These are phyloP conservation scores for Saturnispora silvae DNA, from an alignment of 805 yeast species.

Conservation along the genomic window DNA sequence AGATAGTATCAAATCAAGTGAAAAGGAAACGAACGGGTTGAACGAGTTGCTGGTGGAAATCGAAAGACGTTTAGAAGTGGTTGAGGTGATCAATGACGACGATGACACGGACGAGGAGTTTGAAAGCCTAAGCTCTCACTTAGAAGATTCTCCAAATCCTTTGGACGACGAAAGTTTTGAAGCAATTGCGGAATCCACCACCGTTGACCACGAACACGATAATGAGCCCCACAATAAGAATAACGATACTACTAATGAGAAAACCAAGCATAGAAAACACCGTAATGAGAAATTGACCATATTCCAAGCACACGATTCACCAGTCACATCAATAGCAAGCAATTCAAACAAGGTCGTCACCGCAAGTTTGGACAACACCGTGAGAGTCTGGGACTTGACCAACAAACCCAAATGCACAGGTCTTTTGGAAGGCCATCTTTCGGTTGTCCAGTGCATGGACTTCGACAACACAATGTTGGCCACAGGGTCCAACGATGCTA, in stretches of 20 bases:
- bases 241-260: slow-evolving; percentile 10
- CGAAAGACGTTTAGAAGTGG: slow-evolving; percentile 32
- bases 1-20: slow-evolving; percentile 48
- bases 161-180: slow-evolving; percentile 19
- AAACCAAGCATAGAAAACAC: slow-evolving; percentile 18
- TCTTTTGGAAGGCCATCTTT: slow-evolving; percentile 47
- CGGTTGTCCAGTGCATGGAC: slow-evolving; percentile 50
- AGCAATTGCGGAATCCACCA: slow-evolving; percentile 32
- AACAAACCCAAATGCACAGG: slow-evolving; percentile 42
- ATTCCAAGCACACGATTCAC: slow-evolving; percentile 45
- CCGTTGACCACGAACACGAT: slow-evolving; percentile 4
- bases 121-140: slow-evolving; percentile 32
- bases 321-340: slow-evolving; percentile 51
- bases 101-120: slow-evolving; percentile 46
- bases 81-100: slow-evolving; percentile 28
- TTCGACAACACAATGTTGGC: slow-evolving; percentile 36
- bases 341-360: slow-evolving; percentile 71
- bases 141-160: too few species aligned
- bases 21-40: slow-evolving; percentile 46
- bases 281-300: slow-evolving; percentile 41
- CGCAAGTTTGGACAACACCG: slow-evolving; percentile 67
- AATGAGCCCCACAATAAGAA: slow-evolving; percentile 14
- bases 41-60: slow-evolving; percentile 39
- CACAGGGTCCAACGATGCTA: slow-evolving; percentile 56
- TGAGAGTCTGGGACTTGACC: slow-evolving; percentile 65